Conservation (phyloP, 352 stramenopile genomes). For the Peronospora belbahrii region DNA sequence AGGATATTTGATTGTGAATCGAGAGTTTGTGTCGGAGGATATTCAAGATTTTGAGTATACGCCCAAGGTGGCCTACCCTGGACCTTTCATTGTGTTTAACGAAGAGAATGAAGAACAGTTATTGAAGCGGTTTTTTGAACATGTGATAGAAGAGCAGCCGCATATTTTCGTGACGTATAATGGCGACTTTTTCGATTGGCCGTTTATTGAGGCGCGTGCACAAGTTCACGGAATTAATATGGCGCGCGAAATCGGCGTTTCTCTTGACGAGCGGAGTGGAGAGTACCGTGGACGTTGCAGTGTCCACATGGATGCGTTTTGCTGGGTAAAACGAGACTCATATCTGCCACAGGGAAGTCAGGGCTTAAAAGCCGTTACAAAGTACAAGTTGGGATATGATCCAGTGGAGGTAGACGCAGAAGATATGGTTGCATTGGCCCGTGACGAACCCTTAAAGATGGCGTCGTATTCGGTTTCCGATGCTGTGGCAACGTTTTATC, state of each 20-base stretch:
- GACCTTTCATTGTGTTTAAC: slow-evolving; percentile 97
- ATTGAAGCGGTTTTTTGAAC: slow-evolving; percentile 85
- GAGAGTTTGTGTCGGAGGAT: slow-evolving; percentile 95
- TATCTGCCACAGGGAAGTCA: slow-evolving; percentile 98
- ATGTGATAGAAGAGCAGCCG: slow-evolving; percentile 88
- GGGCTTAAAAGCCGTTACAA: slow-evolving; percentile 98
- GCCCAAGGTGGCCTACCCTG: slow-evolving; percentile 86
- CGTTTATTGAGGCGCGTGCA: slow-evolving; percentile 93
- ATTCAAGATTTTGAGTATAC: slow-evolving; percentile 99
- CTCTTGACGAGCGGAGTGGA: slow-evolving; percentile 55
- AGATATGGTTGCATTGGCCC: slow-evolving; percentile 96
- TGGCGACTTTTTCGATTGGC: slow-evolving; percentile 99
- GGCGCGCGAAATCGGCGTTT: slow-evolving; percentile 79
- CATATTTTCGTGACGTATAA: slow-evolving; percentile 99
- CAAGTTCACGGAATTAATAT: slow-evolving; percentile 90
- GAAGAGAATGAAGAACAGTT: slow-evolving; percentile 80
- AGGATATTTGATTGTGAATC: slow-evolving; percentile 96
- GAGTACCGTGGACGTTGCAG: slow-evolving; percentile 90
- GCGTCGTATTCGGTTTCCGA: slow-evolving; percentile 99
- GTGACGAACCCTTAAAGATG: slow-evolving; percentile 95
- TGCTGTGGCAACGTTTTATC: slow-evolving; percentile 99
- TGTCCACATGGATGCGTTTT: slow-evolving; percentile 98
- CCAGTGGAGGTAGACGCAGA: slow-evolving; percentile 97
- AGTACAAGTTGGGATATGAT: slow-evolving; percentile 99
- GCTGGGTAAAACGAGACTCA: slow-evolving; percentile 98